These are phyloP conservation scores for Verbena officinalis DNA, from an alignment of 257 asterid genomes.

Conservation along the genomic window DNA sequence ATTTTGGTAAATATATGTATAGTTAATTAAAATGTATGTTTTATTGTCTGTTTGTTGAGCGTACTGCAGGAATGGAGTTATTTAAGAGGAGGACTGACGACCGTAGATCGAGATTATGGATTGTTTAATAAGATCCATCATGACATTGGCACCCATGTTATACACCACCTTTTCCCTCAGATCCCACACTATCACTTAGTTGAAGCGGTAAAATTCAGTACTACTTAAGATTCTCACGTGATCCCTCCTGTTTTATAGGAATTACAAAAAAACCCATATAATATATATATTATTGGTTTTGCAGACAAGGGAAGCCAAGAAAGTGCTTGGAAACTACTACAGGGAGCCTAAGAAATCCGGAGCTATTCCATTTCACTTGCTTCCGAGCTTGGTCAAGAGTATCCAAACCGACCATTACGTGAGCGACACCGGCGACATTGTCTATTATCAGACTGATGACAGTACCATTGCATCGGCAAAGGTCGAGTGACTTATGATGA, in stretches of 20 bases:
- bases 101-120: conserved; percentile 88
- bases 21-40: not conserved
- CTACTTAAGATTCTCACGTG: conserved; percentile 30
- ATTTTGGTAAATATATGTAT: too few species aligned
- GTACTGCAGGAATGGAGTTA: conserved; percentile 82
- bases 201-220: conserved; percentile 61
- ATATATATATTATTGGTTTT: not conserved
- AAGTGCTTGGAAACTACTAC: conserved; percentile 69
- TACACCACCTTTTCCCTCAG: conserved; percentile 91
- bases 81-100: conserved; percentile 85
- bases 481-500: conserved; percentile 1
- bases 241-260: not conserved
- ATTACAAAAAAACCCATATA: too few species aligned
- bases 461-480: conserved; percentile 26
- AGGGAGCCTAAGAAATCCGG: conserved; percentile 85
- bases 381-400: conserved; percentile 54
- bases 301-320: conserved; percentile 77
- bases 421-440: conserved; percentile 74
- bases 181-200: conserved; percentile 83
- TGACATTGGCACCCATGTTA: conserved; percentile 90
- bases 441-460: conserved; percentile 68
- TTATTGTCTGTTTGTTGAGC: not conserved
- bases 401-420: conserved; percentile 69
- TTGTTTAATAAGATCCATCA: conserved; percentile 76
- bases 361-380: conserved; percentile 59